Conservation (phyloP, 2,329 filamentous ascomycete genomes). For the Chaetomiaceae sp. region DNA sequence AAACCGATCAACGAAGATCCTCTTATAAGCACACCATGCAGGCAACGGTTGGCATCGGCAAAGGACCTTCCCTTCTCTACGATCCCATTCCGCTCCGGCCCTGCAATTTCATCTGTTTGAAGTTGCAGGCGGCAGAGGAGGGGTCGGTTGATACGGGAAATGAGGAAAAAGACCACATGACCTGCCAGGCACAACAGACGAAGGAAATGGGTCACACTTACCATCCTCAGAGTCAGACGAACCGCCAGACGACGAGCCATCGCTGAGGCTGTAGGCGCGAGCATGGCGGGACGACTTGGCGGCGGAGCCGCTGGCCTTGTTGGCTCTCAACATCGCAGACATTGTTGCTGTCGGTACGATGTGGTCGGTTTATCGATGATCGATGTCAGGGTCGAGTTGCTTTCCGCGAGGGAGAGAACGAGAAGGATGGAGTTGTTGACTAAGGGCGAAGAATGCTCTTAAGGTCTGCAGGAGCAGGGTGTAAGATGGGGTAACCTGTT, state of each 20-base stretch:
- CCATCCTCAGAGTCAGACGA: constrained; percentile 1
- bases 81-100: too few relatives aligned
- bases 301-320: background rate
- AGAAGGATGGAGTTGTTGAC: background rate
- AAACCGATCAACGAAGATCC: background rate
- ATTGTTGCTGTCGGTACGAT: constrained; percentile 1
- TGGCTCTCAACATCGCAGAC: constrained; percentile 15
- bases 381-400: background rate
- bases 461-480: background rate
- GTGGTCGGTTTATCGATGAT: background rate
- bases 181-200: background rate
- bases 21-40: background rate
- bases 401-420: background rate
- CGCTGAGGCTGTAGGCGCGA: constrained; percentile 14
- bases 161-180: too few relatives aligned
- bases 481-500: background rate
- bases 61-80: too few relatives aligned
- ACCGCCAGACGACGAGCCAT: background rate
- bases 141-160: background rate
- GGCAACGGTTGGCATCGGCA: too few relatives aligned
- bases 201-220: constrained; percentile 3
- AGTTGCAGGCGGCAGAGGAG: background rate
- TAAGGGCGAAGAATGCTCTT: background rate
- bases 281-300: background rate
- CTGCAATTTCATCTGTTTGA: background rate